A percentile compares a stretch with the other conserved stretches of the same genome.
Conservation (phyloP, 805 yeast species). For the Candida ovalis region DNA sequence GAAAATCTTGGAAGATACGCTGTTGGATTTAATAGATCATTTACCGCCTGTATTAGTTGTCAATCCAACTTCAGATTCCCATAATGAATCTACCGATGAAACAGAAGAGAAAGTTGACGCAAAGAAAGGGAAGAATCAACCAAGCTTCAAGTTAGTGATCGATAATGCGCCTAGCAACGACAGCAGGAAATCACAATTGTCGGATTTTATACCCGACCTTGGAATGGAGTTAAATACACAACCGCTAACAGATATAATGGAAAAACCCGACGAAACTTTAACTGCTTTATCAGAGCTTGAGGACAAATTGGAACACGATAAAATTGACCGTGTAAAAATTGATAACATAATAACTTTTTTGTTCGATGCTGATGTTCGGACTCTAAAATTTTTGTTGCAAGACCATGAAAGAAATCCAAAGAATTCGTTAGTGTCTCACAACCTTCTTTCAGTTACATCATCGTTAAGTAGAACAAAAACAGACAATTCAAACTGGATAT, state of each 20-base stretch:
- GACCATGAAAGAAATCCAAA: neutral
- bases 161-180: too few species aligned
- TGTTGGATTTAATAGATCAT: neutral
- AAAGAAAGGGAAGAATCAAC: too few species aligned
- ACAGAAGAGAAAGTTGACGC: neutral
- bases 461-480: slow-evolving; percentile 5
- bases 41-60: slow-evolving; percentile 3
- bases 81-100: too few species aligned
- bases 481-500: slow-evolving; percentile 12
- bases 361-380: slow-evolving; percentile 1
- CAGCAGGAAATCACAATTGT: too few species aligned
- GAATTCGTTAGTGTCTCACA: neutral
- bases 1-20: neutral
- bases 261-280: neutral
- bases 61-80: neutral
- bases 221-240: too few species aligned
- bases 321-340: neutral
- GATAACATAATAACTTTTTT: neutral
- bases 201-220: too few species aligned
- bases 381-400: slow-evolving; percentile 11
- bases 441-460: slow-evolving; percentile 3
- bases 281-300: too few species aligned
- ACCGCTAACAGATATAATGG: neutral
- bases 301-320: neutral
- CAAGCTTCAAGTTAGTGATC: too few species aligned